phyloP scores from a whole-genome alignment of 768 basidiomycete genomes.

The Favolaschia claudopus region DNA sequence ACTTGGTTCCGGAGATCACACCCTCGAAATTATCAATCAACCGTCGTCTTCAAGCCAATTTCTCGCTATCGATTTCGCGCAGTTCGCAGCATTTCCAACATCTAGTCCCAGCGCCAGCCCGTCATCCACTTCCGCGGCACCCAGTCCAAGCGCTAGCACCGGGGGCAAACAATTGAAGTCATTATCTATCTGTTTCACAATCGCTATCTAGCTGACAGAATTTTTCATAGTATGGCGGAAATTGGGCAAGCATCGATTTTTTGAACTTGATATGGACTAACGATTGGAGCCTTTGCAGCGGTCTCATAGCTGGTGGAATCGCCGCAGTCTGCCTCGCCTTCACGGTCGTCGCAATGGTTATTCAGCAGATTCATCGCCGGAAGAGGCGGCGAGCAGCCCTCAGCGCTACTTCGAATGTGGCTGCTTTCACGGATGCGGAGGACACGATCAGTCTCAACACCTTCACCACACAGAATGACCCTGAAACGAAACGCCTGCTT shows the following conservation, averaged over 20 bases:
- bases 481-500: constrained; percentile 6
- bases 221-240: neutral
- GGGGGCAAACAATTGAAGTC: neutral
- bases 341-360: constrained; percentile 7
- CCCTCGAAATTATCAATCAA: constrained; percentile 39
- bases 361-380: constrained; percentile 4
- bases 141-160: neutral
- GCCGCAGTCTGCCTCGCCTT: neutral
- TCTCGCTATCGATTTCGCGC: neutral
- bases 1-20: constrained; percentile 36
- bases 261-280: too few relatives aligned
- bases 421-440: neutral
- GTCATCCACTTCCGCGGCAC: neutral
- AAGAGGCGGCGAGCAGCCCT: neutral
- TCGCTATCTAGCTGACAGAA: neutral
- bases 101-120: neutral
- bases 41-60: neutral
- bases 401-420: neutral
- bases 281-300: neutral
- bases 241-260: too few relatives aligned
- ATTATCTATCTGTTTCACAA: neutral
- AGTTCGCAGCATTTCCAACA: neutral
- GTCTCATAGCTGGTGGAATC: constrained; percentile 6
- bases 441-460: constrained; percentile 11
- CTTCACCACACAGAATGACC: neutral